Evolutionary conservation across 2,329 filamentous ascomycete genomes (phyloP).

Genomic region (Lachnellula cervina): DNA sequence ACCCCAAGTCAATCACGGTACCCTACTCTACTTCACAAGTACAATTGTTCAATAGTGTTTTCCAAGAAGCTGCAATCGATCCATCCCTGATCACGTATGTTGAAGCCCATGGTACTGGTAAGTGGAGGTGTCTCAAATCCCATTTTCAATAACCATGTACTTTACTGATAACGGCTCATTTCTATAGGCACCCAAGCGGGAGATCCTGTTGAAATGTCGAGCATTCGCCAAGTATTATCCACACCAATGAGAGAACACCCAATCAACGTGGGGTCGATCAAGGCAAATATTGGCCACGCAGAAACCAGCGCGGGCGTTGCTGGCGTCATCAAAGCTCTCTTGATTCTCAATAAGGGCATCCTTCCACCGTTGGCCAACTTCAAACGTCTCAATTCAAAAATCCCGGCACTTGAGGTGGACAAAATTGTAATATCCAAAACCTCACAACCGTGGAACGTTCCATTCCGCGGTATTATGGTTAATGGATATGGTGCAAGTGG

Average conservation of each 20-base stretch:
- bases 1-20: not conserved
- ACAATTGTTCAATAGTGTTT: not conserved
- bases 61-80: not conserved
- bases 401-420: not conserved
- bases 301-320: not conserved
- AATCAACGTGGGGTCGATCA: not conserved
- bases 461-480: not conserved
- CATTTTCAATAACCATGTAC: too few species aligned
- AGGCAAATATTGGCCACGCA: not conserved
- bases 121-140: too few species aligned
- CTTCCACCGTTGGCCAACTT: not conserved
- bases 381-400: not conserved
- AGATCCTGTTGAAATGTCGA: conserved; percentile 6
- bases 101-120: conserved; percentile 12
- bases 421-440: not conserved
- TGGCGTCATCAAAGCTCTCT: not conserved
- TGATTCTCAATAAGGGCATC: not conserved
- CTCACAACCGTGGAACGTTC: not conserved
- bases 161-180: too few species aligned
- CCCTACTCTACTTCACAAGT: not conserved
- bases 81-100: not conserved
- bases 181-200: conserved; percentile 3
- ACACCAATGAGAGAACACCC: not conserved
- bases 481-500: not conserved
- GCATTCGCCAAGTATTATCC: not conserved